Evolutionary conservation across 352 stramenopile genomes (phyloP).

Genomic region (Hyaloperonospora arabidopsidis): DNA sequence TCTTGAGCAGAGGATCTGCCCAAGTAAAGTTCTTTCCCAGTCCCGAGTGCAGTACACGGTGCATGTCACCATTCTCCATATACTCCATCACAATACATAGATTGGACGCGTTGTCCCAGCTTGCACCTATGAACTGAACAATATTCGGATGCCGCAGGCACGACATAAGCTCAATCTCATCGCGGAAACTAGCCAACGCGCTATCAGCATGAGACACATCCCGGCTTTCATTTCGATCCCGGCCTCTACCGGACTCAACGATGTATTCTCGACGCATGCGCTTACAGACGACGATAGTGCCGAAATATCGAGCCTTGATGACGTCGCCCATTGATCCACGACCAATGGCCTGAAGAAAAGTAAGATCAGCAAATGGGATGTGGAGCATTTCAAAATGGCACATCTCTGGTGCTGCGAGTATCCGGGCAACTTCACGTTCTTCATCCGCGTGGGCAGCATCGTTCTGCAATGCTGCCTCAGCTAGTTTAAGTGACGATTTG

Average conservation of each 20-base stretch:
- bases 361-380: constrained; percentile 80
- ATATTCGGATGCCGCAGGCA: constrained; percentile 83
- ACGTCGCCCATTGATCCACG: constrained; percentile 79
- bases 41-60: constrained; percentile 73
- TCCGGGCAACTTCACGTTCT: constrained; percentile 54
- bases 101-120: constrained; percentile 85
- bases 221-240: constrained; percentile 15
- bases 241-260: constrained; percentile 27
- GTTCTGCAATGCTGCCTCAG: constrained; percentile 79
- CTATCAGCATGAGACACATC: constrained; percentile 20
- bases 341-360: constrained; percentile 72
- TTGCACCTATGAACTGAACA: constrained; percentile 85
- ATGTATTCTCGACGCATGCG: constrained; percentile 82
- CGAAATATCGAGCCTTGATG: constrained; percentile 84
- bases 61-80: constrained; percentile 85
- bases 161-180: constrained; percentile 84
- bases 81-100: constrained; percentile 88
- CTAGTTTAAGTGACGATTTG: constrained; percentile 66
- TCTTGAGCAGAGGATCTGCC: constrained; percentile 80
- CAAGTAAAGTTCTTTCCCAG: constrained; percentile 79
- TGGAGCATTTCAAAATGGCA: constrained; percentile 68
- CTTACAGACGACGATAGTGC: constrained; percentile 84
- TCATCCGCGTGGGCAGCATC: constrained; percentile 66
- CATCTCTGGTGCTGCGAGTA: constrained; percentile 66
- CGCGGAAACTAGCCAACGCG: constrained; percentile 67